phyloP scores from a whole-genome alignment of 2,329 filamentous ascomycete species.

The Dendrostoma leiphaemia region DNA sequence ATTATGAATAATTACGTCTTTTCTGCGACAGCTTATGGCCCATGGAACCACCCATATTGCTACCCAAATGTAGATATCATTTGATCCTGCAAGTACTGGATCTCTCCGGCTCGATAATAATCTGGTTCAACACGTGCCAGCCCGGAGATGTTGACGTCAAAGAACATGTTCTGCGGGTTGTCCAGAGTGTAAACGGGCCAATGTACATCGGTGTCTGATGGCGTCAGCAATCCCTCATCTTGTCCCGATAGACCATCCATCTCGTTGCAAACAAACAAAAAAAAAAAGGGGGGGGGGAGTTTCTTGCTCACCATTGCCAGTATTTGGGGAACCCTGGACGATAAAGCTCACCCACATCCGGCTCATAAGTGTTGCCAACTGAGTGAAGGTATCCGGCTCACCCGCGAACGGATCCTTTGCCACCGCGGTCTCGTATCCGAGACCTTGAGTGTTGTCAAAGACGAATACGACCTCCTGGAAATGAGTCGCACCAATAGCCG shows the following conservation, averaged over 20 bases:
- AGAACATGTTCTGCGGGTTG: slow-evolving; percentile 45
- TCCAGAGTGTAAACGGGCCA: slow-evolving; percentile 44
- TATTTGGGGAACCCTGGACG: slow-evolving; percentile 42
- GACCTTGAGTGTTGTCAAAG: slow-evolving; percentile 48
- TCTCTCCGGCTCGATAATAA: slow-evolving; percentile 39
- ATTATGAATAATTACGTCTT: no score
- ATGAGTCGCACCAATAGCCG: slow-evolving; percentile 24
- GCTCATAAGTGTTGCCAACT: slow-evolving; percentile 46
- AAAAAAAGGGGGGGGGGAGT: no score
- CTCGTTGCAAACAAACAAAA: neutral
- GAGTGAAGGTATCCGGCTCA: slow-evolving; percentile 38
- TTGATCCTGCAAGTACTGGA: slow-evolving; percentile 33
- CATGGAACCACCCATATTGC: neutral
- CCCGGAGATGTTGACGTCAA: slow-evolving; percentile 44
- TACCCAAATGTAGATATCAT: neutral
- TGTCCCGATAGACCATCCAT: no score
- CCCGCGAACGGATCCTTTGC: slow-evolving; percentile 35
- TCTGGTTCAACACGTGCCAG: slow-evolving; percentile 41
- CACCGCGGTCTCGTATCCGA: slow-evolving; percentile 40
- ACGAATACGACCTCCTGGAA: slow-evolving; percentile 52
- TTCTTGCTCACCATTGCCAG: slow-evolving; percentile 20
- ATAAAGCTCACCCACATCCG: slow-evolving; percentile 52
- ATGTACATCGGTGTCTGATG: slow-evolving; percentile 6
- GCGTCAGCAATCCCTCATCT: no score
- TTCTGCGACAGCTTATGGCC: neutral